These are phyloP conservation scores for Trichophyton schoenleinii DNA, from an alignment of 2,329 filamentous ascomycete genomes.

Conservation along the genomic window DNA sequence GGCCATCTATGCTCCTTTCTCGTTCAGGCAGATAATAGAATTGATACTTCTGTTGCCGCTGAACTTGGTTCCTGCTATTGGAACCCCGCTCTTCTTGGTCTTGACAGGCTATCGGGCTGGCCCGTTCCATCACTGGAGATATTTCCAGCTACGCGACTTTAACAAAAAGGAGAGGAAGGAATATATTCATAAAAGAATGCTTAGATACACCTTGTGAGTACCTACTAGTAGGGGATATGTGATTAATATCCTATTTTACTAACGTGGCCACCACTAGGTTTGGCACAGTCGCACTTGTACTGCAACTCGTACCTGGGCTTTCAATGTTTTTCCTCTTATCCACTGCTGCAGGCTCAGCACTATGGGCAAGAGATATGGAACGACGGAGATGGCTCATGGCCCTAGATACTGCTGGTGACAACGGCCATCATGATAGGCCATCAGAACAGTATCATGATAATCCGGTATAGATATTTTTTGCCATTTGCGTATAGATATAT, in stretches of 20 bases:
- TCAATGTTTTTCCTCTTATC: conserved; percentile 94
- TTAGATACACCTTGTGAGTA: conserved; percentile 71
- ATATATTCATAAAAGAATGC: conserved; percentile 54
- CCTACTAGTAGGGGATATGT: neutral
- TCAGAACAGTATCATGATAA: conserved; percentile 29
- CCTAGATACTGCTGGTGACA: neutral
- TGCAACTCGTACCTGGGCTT: conserved; percentile 78
- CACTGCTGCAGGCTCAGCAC: conserved; percentile 66
- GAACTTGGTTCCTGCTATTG: conserved; percentile 74
- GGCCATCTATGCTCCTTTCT: conserved; percentile 78
- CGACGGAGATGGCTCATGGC: conserved; percentile 14
- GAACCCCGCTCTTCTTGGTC: conserved; percentile 73
- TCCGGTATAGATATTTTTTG: conserved; percentile 11
- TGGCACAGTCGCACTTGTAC: conserved; percentile 66
- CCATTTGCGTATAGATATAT: neutral
- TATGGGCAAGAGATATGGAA: conserved; percentile 77
- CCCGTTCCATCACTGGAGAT: conserved; percentile 80
- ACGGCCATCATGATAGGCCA: conserved; percentile 10
- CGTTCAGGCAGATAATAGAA: conserved; percentile 77
- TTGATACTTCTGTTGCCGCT: conserved; percentile 67
- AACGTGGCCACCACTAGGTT: conserved; percentile 41
- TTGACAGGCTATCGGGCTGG: conserved; percentile 79
- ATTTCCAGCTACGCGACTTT: conserved; percentile 68
- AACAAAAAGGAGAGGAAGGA: conserved; percentile 59
- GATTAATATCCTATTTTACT: neutral